A percentile compares a stretch with the other conserved stretches of the same genome.
These are phyloP conservation scores for Picea sitchensis DNA, from an alignment of 75 land plant genomes.

Conservation along the genomic window DNA sequence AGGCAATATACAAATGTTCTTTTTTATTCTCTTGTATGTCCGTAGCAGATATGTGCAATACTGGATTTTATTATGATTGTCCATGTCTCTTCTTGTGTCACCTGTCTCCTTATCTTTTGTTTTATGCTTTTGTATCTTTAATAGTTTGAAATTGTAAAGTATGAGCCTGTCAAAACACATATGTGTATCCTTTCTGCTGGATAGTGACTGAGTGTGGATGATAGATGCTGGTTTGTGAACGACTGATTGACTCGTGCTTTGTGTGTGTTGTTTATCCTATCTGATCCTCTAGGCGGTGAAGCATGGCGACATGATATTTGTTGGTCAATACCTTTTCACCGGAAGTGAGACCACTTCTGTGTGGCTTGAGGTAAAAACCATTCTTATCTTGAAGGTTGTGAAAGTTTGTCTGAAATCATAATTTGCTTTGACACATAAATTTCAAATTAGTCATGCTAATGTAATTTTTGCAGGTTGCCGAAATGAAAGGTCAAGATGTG, in stretches of 20 bases:
- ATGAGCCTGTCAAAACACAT: no score
- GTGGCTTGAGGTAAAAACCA: slow-evolving; percentile 77
- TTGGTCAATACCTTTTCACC: slow-evolving; percentile 90
- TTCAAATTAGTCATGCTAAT: neutral
- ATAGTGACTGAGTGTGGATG: no score
- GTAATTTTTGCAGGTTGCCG: slow-evolving; percentile 51
- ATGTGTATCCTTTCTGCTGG: no score
- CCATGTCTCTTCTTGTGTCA: no score
- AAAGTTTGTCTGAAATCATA: neutral
- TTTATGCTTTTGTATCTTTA: no score
- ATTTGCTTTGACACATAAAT: slow-evolving; percentile 5
- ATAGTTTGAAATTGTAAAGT: no score
- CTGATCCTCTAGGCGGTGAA: slow-evolving; percentile 60
- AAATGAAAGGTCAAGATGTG: slow-evolving; percentile 68
- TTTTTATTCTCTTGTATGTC: no score
- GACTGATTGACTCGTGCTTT: neutral
- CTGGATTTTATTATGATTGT: no score
- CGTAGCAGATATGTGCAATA: no score
- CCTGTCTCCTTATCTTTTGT: no score
- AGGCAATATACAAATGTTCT: no score
- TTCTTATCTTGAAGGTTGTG: neutral
- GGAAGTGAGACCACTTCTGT: slow-evolving; percentile 96
- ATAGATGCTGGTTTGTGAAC: no score
- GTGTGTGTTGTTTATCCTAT: neutral
- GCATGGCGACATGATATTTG: slow-evolving; percentile 77